Percentiles rank a stretch among this genome's conserved stretches.
These are phyloP conservation scores for Starmera quercuum DNA, from an alignment of 805 yeast species.

Conservation along the genomic window DNA sequence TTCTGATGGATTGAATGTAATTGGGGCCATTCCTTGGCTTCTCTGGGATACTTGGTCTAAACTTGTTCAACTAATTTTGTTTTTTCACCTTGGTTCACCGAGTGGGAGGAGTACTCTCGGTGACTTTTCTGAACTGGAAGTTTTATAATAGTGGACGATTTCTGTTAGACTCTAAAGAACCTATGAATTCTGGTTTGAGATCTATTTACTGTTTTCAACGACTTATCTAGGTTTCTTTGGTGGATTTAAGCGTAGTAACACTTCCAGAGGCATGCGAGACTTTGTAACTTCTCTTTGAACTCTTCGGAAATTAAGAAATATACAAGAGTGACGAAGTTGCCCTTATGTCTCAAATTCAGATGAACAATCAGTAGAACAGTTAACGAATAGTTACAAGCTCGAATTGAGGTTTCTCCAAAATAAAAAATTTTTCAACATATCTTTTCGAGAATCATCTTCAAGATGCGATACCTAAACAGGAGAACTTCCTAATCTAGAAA, in stretches of 20 bases:
- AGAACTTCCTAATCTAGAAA: too few relatives aligned
- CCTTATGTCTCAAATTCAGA: too few relatives aligned
- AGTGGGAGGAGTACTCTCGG: slow-evolving; percentile 3
- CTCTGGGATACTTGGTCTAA: neutral
- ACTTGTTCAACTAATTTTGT: too few relatives aligned
- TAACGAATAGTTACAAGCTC: too few relatives aligned
- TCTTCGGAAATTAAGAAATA: slow-evolving; percentile 2
- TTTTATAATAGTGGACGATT: too few relatives aligned
- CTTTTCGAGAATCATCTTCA: too few relatives aligned
- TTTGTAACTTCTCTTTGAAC: too few relatives aligned
- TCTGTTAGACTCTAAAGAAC: neutral
- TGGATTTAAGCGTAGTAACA: slow-evolving; percentile 10
- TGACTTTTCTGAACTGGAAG: slow-evolving; percentile 9
- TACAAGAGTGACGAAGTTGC: slow-evolving; percentile 15
- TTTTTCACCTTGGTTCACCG: slow-evolving; percentile 1
- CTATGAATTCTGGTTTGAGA: too few relatives aligned
- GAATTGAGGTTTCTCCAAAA: too few relatives aligned
- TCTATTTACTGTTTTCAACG: neutral
- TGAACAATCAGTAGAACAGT: too few relatives aligned
- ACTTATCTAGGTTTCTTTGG: slow-evolving; percentile 17
- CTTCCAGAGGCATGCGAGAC: slow-evolving; percentile 13
- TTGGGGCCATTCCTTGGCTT: slow-evolving; percentile 20
- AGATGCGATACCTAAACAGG: too few relatives aligned
- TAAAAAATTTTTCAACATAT: too few relatives aligned
- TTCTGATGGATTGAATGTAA: slow-evolving; percentile 26